Percentiles rank a stretch among this genome's conserved stretches.
These are phyloP conservation scores for Chrysophaeum taylorii DNA, from an alignment of 352 stramenopile genomes.

Conservation along the genomic window DNA sequence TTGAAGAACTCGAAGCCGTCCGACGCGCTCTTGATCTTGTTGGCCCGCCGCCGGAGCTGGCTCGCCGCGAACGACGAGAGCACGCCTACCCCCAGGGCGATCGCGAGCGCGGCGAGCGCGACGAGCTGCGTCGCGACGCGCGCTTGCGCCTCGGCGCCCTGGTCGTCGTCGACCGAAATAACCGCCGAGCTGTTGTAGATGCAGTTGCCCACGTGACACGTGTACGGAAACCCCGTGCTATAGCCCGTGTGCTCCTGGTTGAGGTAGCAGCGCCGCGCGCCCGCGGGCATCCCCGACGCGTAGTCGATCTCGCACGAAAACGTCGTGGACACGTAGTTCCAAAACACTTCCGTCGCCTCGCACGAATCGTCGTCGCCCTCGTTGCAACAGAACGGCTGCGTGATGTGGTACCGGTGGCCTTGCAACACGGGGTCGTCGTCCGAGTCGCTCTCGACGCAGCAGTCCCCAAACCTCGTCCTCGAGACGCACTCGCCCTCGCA, in stretches of 20 bases:
- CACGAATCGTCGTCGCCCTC: neutral
- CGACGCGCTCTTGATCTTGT: too few species aligned
- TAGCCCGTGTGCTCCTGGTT: conserved; percentile 5
- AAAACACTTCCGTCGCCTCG: neutral
- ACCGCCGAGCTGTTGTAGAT: neutral
- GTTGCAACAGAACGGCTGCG: neutral
- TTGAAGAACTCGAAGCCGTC: too few species aligned
- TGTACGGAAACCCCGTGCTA: neutral
- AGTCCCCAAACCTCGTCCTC: neutral
- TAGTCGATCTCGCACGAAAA: neutral
- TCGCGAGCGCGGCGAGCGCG: neutral
- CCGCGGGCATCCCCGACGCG: neutral
- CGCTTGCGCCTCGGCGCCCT: too few species aligned
- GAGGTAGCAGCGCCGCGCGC: conserved; percentile 1
- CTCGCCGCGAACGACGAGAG: neutral
- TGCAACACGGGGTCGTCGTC: conserved; percentile 4
- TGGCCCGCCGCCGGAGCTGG: neutral
- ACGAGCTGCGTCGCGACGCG: neutral
- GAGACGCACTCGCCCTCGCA: conserved; percentile 2
- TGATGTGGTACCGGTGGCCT: conserved; percentile 1
- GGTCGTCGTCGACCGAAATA: neutral
- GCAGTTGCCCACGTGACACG: conserved; percentile 12
- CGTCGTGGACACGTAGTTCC: neutral
- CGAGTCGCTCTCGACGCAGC: neutral
- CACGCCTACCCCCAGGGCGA: neutral